Percentiles rank a stretch among this genome's conserved stretches.
Evolutionary conservation across 257 asterid genomes (phyloP).

Genomic region (Datura wrightii): DNA sequence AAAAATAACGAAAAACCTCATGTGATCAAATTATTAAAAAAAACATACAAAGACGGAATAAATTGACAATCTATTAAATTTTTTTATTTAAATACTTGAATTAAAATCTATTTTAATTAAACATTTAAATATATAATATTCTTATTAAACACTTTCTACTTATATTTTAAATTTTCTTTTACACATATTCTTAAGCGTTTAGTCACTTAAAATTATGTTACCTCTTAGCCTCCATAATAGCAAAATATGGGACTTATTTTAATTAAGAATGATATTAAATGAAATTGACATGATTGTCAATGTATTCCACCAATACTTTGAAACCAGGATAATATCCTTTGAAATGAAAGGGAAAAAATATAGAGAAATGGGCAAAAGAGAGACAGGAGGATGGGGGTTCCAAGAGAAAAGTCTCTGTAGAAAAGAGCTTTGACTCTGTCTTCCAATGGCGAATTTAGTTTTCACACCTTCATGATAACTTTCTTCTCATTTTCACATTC

Average conservation of each 20-base stretch:
- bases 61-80: background rate
- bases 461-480: constrained; percentile 21
- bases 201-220: background rate
- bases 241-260: background rate
- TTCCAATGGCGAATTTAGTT: constrained; percentile 43
- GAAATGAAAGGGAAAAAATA: background rate
- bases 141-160: background rate
- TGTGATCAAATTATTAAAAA: background rate
- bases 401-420: constrained; percentile 49
- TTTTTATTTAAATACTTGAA: background rate
- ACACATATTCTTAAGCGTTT: background rate
- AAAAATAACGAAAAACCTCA: background rate
- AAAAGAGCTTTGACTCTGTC: constrained; percentile 55
- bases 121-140: background rate
- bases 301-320: background rate
- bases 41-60: background rate
- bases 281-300: no score
- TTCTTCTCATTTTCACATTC: constrained; percentile 28
- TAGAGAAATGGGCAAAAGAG: constrained; percentile 5
- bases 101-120: background rate
- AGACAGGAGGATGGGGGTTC: background rate
- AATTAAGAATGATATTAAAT: background rate
- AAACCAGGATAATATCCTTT: background rate
- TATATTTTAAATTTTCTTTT: background rate
- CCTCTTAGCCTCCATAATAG: background rate